A percentile compares a stretch with the other conserved stretches of the same genome.
phyloP scores from a whole-genome alignment of 1,284 basidiomycete species.

The Apiotrichum montevideense region DNA sequence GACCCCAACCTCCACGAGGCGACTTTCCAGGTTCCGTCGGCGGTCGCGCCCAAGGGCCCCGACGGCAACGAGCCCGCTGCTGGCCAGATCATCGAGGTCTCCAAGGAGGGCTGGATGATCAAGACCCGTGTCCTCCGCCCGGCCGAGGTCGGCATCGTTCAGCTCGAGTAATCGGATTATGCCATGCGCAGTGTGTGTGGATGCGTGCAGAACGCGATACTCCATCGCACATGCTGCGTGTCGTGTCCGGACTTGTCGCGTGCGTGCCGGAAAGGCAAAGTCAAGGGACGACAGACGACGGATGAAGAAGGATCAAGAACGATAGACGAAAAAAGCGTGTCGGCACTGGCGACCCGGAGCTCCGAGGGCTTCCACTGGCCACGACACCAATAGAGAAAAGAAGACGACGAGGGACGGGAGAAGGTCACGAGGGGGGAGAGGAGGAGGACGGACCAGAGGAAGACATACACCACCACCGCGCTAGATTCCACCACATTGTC shows the following conservation, averaged over 20 bases:
- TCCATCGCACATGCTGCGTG: too few species aligned
- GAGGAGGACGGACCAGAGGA: background rate
- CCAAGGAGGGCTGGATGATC: constrained; percentile 86
- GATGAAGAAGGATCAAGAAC: too few species aligned
- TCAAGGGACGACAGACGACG: too few species aligned
- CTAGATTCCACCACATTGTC: background rate
- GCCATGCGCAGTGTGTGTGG: too few species aligned
- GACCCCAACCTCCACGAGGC: constrained; percentile 95
- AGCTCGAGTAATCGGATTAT: constrained; percentile 34
- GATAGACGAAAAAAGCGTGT: too few species aligned
- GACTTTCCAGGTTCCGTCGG: constrained; percentile 77
- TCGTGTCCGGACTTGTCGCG: too few species aligned
- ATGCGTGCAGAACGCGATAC: background rate
- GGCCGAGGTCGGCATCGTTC: constrained; percentile 91
- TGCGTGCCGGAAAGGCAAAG: too few species aligned
- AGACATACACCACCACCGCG: background rate
- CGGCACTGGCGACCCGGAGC: too few species aligned
- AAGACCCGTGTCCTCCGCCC: constrained; percentile 87
- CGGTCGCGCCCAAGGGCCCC: constrained; percentile 60
- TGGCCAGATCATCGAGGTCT: constrained; percentile 84
- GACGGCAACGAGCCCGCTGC: constrained; percentile 52
- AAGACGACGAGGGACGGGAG: too few species aligned
- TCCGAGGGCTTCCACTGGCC: too few species aligned
- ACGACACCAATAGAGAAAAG: too few species aligned
- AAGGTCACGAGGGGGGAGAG: background rate